A percentile compares a stretch with the other conserved stretches of the same genome.
Conservation (phyloP, 2,329 filamentous ascomycete species). For the Phaeosphaeriaceae sp. region DNA sequence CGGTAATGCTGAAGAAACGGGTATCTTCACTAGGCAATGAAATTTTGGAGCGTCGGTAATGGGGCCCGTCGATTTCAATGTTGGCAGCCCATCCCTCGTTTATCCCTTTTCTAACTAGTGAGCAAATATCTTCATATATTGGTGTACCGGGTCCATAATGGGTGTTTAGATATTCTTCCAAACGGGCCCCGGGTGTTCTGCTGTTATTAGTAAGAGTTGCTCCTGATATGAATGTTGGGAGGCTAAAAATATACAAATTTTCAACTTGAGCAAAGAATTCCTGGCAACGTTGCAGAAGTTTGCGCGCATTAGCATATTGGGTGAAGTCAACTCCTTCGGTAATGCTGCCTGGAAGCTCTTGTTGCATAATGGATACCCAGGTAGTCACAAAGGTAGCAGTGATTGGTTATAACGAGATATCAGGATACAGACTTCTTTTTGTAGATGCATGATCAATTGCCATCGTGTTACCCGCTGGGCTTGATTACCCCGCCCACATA, state of each 20-base stretch:
- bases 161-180: constrained; percentile 43
- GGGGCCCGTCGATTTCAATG: constrained; percentile 35
- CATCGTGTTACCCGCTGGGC: too few species aligned
- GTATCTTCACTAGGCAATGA: constrained; percentile 55
- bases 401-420: too few species aligned
- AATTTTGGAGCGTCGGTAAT: constrained; percentile 52
- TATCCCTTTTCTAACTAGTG: constrained; percentile 40
- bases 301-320: constrained; percentile 27
- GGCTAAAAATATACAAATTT: constrained; percentile 25
- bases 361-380: constrained; percentile 3
- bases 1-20: constrained; percentile 62
- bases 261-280: constrained; percentile 39
- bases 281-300: constrained; percentile 29
- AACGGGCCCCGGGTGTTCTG: constrained; percentile 46
- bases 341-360: constrained; percentile 2
- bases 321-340: constrained; percentile 20
- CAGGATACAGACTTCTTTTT: too few species aligned
- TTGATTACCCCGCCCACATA: too few species aligned
- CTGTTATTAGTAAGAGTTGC: neutral
- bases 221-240: neutral
- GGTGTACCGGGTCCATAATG: constrained; percentile 46
- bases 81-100: constrained; percentile 48
- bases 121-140: constrained; percentile 47
- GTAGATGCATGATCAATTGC: neutral
- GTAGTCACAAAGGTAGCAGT: too few species aligned